Base-by-base conservation (phyloP, 208 protist species). In the Tetramitus jugosus region DNA sequence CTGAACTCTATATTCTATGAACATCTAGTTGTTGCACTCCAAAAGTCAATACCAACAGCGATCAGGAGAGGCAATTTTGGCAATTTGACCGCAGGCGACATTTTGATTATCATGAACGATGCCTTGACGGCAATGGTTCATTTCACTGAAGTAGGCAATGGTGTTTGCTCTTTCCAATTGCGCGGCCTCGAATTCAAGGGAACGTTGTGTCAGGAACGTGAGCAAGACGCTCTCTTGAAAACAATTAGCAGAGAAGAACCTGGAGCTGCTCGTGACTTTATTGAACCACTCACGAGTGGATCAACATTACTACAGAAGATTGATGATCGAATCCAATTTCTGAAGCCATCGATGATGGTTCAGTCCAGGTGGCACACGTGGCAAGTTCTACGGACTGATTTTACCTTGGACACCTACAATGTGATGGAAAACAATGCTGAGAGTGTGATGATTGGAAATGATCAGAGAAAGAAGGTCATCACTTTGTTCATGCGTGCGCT, bases 121-220 rank as follows among this genome's bases (percentile, higher is more conserved):
- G 37, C 33, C 3, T 53, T 74, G 26, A 74, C 67, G 26, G 17
- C 14, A 20, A 53, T 74, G 35, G 43, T 74, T 39, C 67, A 74
- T 29, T 40, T 74, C 33, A 74, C 53, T 74, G 67, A 74, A 35
- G 42, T 74, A 53, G 67, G 67, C 7, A 74, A 53, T 74, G 67
- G 67, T 39, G 17, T 74, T 6, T 3, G 14, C 1, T 39, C 67
- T 20, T 74, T 56, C 23, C 67, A 74, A 74, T 29, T 74, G 29
- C 8, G 67, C 23, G 67, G 67, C 39, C n/a, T 74, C 3, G 67
- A 74, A 53, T 74, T 74, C 37, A 74, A 74, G 37, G 67, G 67
- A 39, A 74, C 67, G 26, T 53, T 74, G 33, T 74, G 67, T 53
- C 67, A 74, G 26, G 67, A 74, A 37, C 14, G 37, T 40, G 67